Evolutionary conservation across 1,139 yeast species (phyloP).

Genomic region (Saccharomyces hybrid): DNA sequence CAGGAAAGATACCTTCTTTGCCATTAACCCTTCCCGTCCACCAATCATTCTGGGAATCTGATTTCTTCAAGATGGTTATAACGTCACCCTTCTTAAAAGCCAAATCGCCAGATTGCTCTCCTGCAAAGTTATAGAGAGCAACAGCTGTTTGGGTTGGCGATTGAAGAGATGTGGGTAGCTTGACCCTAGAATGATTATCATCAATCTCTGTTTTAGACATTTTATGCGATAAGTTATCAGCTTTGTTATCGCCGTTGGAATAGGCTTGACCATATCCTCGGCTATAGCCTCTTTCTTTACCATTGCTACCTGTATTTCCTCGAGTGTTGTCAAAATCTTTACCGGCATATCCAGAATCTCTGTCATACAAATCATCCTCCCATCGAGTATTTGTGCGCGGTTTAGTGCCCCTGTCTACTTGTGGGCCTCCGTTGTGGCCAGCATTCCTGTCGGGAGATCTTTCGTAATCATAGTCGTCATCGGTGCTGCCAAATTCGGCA

Average conservation of each 20-base stretch:
- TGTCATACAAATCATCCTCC: constrained; percentile 79
- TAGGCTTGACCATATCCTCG: background rate
- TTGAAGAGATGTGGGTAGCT: background rate
- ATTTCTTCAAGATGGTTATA: constrained; percentile 76
- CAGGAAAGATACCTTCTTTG: constrained; percentile 88
- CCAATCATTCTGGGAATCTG: constrained; percentile 91
- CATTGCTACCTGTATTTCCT: constrained; percentile 4
- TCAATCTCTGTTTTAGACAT: background rate
- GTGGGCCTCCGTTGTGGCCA: constrained; percentile 3
- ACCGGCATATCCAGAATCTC: constrained; percentile 5
- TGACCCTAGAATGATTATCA: constrained; percentile 6
- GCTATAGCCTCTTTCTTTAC: constrained; percentile 6
- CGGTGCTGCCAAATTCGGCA: constrained; percentile 6
- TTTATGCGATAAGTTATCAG: background rate
- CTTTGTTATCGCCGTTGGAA: constrained; percentile 7
- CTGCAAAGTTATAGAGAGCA: constrained; percentile 70
- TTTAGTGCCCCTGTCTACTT: background rate
- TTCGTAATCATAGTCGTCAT: constrained; percentile 6
- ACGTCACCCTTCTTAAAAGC: constrained; percentile 92
- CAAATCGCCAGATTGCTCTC: constrained; percentile 81
- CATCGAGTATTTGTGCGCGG: constrained; percentile 41
- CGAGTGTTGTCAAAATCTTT: background rate
- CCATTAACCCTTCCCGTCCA: constrained; percentile 93
- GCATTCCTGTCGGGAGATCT: constrained; percentile 3
- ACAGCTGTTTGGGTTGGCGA: constrained; percentile 58